phyloP scores from a whole-genome alignment of 176 grass and related monocot species.

The Paspalum notatum region DNA sequence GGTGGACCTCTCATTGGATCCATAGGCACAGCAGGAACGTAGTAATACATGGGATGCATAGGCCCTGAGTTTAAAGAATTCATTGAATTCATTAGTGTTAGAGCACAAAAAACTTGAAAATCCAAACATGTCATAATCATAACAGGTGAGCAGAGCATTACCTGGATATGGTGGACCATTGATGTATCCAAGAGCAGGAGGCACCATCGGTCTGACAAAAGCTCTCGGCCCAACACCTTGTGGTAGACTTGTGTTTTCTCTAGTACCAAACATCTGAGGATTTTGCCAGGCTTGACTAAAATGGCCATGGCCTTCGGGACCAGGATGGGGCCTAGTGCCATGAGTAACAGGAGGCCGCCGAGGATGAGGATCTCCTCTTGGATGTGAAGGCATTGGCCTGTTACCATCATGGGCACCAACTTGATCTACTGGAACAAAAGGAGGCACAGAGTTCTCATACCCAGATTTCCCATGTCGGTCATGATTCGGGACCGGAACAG shows the following conservation, averaged over 20 bases:
- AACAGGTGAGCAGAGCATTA: slow-evolving; percentile 41
- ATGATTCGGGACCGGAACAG: slow-evolving; percentile 51
- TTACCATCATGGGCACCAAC: slow-evolving; percentile 57
- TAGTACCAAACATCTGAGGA: slow-evolving; percentile 51
- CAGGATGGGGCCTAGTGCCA: slow-evolving; percentile 56
- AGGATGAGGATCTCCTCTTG: slow-evolving; percentile 61
- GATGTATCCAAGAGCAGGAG: slow-evolving; percentile 58
- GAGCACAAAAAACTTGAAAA: slow-evolving; percentile 23
- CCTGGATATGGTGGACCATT: slow-evolving; percentile 63
- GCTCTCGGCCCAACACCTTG: slow-evolving; percentile 58
- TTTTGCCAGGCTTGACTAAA: slow-evolving; percentile 56
- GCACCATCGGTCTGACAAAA: slow-evolving; percentile 65
- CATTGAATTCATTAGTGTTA: slow-evolving; percentile 21
- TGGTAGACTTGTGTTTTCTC: slow-evolving; percentile 50
- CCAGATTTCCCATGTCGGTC: slow-evolving; percentile 57
- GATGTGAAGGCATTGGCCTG: slow-evolving; percentile 46
- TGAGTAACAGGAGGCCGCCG: slow-evolving; percentile 52
- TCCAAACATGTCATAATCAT: slow-evolving; percentile 17
- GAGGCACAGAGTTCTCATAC: slow-evolving; percentile 43
- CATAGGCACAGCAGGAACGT: slow-evolving; percentile 60
- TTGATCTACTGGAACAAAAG: slow-evolving; percentile 59
- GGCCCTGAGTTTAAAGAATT: slow-evolving; percentile 55
- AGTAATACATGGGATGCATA: slow-evolving; percentile 73
- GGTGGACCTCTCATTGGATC: slow-evolving; percentile 59
- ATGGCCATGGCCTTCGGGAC: slow-evolving; percentile 53